These are phyloP conservation scores for Moricandia arvensis DNA, from an alignment of 345 rosid genomes.

Conservation along the genomic window DNA sequence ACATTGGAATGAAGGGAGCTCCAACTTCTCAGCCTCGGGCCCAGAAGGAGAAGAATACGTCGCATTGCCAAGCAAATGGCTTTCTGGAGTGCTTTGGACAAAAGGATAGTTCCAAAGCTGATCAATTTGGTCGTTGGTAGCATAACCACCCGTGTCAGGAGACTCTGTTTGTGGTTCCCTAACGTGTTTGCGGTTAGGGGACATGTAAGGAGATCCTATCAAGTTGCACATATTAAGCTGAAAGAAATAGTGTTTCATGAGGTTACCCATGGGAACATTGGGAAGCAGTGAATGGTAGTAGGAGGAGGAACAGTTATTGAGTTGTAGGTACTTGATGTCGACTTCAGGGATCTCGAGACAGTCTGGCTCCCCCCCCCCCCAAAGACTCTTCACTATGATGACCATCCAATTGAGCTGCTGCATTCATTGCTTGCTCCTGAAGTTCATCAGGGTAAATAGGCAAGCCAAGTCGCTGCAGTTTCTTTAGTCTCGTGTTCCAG, in stretches of 20 bases:
- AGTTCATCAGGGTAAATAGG: constrained; percentile 62
- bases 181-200: constrained; percentile 6
- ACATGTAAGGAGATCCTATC: constrained; percentile 11
- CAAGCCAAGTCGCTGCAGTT: constrained; percentile 54
- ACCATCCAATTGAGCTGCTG: constrained; percentile 35
- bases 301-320: not conserved
- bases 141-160: not conserved
- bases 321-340: constrained; percentile 44
- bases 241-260: not conserved
- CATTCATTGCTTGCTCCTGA: constrained; percentile 41
- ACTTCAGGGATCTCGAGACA: constrained; percentile 50
- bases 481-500: constrained; percentile 67
- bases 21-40: constrained; percentile 50
- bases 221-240: constrained; percentile 13
- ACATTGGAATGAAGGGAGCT: constrained; percentile 81
- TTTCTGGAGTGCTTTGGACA: constrained; percentile 8
- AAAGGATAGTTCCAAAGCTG: constrained; percentile 17
- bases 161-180: not conserved
- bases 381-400: constrained; percentile 42
- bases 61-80: constrained; percentile 39
- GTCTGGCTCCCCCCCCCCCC: constrained; percentile 36
- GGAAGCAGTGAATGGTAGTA: constrained; percentile 15
- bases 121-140: constrained; percentile 4
- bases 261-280: not conserved
- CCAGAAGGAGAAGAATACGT: constrained; percentile 45